Conservation (phyloP, 2,329 filamentous ascomycete genomes). For the Diaporthe sp. region DNA sequence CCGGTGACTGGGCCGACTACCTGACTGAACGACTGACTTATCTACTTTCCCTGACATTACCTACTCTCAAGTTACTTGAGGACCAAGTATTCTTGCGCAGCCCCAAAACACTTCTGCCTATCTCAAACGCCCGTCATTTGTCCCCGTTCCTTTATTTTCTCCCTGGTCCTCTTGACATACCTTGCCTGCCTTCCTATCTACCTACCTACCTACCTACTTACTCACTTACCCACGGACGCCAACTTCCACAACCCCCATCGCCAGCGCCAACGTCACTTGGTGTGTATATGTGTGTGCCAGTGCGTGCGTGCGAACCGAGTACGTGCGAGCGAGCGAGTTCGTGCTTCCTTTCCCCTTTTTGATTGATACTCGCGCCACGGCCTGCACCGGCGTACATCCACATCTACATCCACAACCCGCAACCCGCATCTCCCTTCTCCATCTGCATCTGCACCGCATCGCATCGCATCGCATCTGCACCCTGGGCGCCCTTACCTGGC, state of each 20-base stretch:
- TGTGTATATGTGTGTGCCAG: not conserved
- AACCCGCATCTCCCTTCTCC: not conserved
- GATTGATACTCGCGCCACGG: constrained; percentile 29
- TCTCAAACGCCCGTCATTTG: not conserved
- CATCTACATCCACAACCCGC: not conserved
- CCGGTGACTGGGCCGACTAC: not conserved
- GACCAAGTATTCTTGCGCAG: not conserved
- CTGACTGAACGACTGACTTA: constrained; percentile 11
- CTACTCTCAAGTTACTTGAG: not conserved
- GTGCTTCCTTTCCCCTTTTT: constrained; percentile 16
- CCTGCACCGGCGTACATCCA: not conserved
- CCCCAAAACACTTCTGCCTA: constrained; percentile 20
- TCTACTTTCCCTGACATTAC: not conserved
- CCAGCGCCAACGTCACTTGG: constrained; percentile 11
- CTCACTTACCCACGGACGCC: not conserved
- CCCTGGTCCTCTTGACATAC: constrained; percentile 2
- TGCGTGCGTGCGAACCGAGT: not conserved
- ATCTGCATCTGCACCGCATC: constrained; percentile 20
- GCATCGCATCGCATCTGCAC: constrained; percentile 9
- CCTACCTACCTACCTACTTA: not conserved
- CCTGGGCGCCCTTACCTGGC: constrained; percentile 24
- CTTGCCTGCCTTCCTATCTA: not conserved
- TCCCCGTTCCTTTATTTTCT: not conserved
- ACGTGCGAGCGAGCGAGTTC: not conserved
- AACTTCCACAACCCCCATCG: not conserved